Evolutionary conservation across 2,329 filamentous ascomycete genomes (phyloP).

Genomic region (Fusarium ramigenum): DNA sequence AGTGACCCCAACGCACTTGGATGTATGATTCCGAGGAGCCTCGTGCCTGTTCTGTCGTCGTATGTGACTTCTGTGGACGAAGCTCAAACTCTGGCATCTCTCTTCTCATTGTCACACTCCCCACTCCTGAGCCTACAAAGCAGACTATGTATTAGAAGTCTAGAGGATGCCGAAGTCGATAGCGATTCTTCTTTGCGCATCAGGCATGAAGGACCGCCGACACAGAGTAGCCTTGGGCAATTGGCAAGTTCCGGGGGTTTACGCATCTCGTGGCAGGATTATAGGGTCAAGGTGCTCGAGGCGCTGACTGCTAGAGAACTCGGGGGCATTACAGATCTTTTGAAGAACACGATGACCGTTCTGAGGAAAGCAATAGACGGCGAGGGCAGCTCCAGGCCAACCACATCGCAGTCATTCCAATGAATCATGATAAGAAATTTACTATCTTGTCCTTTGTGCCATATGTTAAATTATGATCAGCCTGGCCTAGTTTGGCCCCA

Average conservation of each 20-base stretch:
- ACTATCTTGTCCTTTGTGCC: neutral
- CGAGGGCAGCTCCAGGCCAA: constrained; percentile 35
- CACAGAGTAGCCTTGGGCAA: constrained; percentile 70
- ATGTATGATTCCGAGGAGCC: constrained; percentile 57
- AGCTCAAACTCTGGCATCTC: constrained; percentile 55
- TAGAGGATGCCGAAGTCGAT: constrained; percentile 65
- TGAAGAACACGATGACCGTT: constrained; percentile 84
- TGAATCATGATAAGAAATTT: neutral
- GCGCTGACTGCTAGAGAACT: constrained; percentile 73
- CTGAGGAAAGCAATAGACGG: constrained; percentile 63
- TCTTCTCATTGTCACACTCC: constrained; percentile 69
- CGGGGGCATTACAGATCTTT: constrained; percentile 72
- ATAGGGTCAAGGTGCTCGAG: constrained; percentile 75
- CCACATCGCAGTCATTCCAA: constrained; percentile 13
- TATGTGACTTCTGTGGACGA: constrained; percentile 62
- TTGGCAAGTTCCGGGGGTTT: constrained; percentile 73
- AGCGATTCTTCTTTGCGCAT: constrained; percentile 51
- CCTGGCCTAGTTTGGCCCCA: constrained; percentile 46
- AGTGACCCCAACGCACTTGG: constrained; percentile 71
- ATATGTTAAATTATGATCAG: constrained; percentile 2
- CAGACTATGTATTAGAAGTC: constrained; percentile 62
- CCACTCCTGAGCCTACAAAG: constrained; percentile 66
- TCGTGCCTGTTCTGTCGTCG: constrained; percentile 56
- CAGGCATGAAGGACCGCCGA: constrained; percentile 75
- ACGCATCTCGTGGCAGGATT: constrained; percentile 75